Evolutionary conservation across 257 asterid genomes (phyloP).

Genomic region (Nemophila menziesii): DNA sequence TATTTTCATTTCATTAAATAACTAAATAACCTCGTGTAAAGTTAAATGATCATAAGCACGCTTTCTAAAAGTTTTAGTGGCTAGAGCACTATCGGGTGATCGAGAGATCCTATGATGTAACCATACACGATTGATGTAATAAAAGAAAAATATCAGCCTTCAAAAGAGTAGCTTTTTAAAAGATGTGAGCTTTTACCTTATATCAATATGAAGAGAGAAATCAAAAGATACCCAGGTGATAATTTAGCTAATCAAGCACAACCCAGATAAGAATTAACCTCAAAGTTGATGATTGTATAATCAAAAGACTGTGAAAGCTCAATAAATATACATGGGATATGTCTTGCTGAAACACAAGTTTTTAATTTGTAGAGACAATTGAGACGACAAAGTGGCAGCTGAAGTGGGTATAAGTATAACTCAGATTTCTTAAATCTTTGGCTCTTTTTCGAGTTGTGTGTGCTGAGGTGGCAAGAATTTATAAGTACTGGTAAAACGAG

Average conservation of each 20-base stretch:
- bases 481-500: too few species aligned
- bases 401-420: conserved; percentile 15
- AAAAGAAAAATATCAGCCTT: too few species aligned
- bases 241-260: conserved; percentile 4
- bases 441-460: not conserved
- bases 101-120: too few species aligned
- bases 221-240: conserved; percentile 3
- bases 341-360: conserved; percentile 10
- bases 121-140: too few species aligned
- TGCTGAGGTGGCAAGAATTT: conserved; percentile 15
- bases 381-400: conserved; percentile 1
- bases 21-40: too few species aligned
- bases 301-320: conserved; percentile 9
- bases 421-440: conserved; percentile 11
- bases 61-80: too few species aligned
- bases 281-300: conserved; percentile 18
- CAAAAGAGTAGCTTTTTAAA: too few species aligned
- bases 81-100: too few species aligned
- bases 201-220: too few species aligned
- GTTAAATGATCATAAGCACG: too few species aligned
- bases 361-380: not conserved
- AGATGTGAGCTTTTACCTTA: too few species aligned
- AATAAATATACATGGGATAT: conserved; percentile 2
- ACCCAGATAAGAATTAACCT: conserved; percentile 26
- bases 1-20: not conserved